Evolutionary conservation across 805 yeast genomes (phyloP).

Genomic region (Ogataea paradorogensis): DNA sequence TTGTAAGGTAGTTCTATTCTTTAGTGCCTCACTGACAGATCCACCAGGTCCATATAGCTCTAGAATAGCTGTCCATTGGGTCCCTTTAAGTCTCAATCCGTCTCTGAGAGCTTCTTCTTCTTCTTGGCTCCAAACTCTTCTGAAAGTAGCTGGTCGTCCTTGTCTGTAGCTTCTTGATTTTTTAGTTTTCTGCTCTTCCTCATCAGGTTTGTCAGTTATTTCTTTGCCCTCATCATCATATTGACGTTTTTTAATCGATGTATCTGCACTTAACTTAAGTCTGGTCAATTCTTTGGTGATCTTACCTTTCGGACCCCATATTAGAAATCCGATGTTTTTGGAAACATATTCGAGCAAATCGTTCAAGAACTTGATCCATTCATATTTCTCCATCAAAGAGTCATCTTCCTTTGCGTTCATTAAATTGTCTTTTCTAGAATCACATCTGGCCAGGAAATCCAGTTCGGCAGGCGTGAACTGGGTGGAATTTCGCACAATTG

Average conservation of each 20-base stretch:
- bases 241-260: constrained; percentile 6
- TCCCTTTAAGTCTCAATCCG: constrained; percentile 82
- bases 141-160: constrained; percentile 32
- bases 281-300: constrained; percentile 26
- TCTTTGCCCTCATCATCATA: constrained; percentile 5
- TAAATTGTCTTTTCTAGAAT: constrained; percentile 63
- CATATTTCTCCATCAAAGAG: constrained; percentile 66
- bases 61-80: constrained; percentile 89
- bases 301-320: constrained; percentile 57
- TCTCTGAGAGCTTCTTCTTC: constrained; percentile 83
- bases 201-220: constrained; percentile 8
- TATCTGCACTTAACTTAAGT: constrained; percentile 11
- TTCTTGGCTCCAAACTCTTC: constrained; percentile 82
- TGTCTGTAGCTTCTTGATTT: constrained; percentile 20
- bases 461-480: constrained; percentile 68
- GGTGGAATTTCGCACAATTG: constrained; percentile 29
- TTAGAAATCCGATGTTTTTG: constrained; percentile 66
- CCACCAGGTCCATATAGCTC: constrained; percentile 97
- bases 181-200: constrained; percentile 13
- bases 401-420: constrained; percentile 44
- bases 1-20: constrained; percentile 87
- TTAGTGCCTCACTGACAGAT: constrained; percentile 72
- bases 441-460: constrained; percentile 76
- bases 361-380: constrained; percentile 80
- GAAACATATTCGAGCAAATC: constrained; percentile 76